These are phyloP conservation scores for Quercus parvula DNA, from an alignment of 306 rosid species.

Conservation along the genomic window DNA sequence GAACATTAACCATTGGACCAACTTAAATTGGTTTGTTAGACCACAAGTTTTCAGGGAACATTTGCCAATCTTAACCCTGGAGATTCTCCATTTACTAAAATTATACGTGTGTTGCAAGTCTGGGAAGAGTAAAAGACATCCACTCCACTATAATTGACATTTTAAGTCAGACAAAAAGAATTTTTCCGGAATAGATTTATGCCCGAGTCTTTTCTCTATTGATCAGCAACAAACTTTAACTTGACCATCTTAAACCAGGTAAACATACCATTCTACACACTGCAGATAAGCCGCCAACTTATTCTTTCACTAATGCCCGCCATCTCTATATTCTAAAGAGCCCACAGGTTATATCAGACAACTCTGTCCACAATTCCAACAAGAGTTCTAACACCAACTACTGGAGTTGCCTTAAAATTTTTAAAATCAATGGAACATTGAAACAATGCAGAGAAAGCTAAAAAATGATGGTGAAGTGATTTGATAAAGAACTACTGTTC, in stretches of 20 bases:
- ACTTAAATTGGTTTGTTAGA: background rate
- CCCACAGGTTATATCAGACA: background rate
- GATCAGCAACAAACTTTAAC: background rate
- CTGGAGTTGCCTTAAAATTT: background rate
- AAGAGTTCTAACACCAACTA: background rate
- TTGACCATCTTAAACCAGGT: background rate
- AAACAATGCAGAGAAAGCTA: background rate
- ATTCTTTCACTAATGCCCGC: background rate
- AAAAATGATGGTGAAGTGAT: background rate
- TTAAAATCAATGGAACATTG: background rate
- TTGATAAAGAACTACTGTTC: background rate
- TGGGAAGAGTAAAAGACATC: background rate
- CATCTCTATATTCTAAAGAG: background rate
- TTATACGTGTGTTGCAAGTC: background rate
- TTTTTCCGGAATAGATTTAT: background rate
- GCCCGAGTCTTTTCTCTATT: background rate
- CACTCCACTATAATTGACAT: background rate
- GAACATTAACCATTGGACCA: background rate
- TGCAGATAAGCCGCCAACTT: background rate
- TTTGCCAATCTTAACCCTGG: background rate
- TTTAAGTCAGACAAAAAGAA: background rate
- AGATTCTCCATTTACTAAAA: background rate
- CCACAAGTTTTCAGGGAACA: background rate
- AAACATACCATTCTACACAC: background rate
- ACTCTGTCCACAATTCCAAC: background rate